phyloP scores from a whole-genome alignment of 2,329 filamentous ascomycete genomes.

The Westerdykella aurantiaca region DNA sequence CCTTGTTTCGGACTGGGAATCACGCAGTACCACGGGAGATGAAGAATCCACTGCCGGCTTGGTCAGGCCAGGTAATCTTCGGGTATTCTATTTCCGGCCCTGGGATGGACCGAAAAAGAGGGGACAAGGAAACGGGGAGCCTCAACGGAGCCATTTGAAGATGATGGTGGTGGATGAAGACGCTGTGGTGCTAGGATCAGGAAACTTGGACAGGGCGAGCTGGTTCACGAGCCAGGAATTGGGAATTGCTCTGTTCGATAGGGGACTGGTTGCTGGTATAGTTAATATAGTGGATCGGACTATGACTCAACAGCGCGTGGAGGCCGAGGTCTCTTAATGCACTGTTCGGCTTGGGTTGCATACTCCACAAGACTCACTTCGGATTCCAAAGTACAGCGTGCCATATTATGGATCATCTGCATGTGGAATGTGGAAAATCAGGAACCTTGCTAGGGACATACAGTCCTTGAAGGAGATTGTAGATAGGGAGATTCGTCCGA shows the following conservation, averaged over 20 bases:
- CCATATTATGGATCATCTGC: too few relatives aligned
- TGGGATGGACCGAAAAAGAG: constrained; percentile 16
- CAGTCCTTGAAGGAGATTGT: too few relatives aligned
- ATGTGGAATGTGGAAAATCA: too few relatives aligned
- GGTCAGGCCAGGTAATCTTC: constrained; percentile 44
- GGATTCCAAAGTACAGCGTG: too few relatives aligned
- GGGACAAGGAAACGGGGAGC: constrained; percentile 45
- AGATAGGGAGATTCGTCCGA: too few relatives aligned
- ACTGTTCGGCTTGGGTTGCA: too few relatives aligned
- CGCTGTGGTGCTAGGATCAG: constrained; percentile 66
- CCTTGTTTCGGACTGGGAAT: constrained; percentile 14
- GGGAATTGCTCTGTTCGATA: constrained; percentile 55
- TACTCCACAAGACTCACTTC: too few relatives aligned
- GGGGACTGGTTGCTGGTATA: constrained; percentile 35
- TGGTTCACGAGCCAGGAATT: constrained; percentile 86
- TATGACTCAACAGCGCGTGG: constrained; percentile 7
- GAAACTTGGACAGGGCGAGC: constrained; percentile 78
- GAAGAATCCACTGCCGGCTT: constrained; percentile 26
- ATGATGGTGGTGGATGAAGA: constrained; percentile 66
- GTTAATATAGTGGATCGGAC: constrained; percentile 15
- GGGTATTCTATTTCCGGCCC: constrained; percentile 54
- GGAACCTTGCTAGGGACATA: too few relatives aligned
- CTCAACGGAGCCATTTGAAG: constrained; percentile 72
- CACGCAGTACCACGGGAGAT: constrained; percentile 8
- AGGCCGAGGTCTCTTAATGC: too few relatives aligned